phyloP scores from a whole-genome alignment of 768 basidiomycete species.

The Hirschioporus abietinus region DNA sequence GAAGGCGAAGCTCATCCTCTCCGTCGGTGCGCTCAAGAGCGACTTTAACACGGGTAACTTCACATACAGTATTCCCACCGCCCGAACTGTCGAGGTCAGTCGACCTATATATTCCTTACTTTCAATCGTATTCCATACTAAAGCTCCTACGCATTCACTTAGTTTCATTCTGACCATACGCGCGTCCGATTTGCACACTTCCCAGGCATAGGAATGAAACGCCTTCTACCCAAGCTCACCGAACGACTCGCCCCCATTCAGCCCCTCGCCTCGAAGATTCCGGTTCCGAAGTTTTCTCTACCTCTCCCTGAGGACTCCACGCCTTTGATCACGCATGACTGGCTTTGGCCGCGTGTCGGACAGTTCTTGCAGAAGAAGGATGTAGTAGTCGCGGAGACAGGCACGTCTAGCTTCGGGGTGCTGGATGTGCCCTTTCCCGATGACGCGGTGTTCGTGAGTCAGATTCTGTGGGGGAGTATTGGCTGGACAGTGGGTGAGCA shows the following conservation, averaged over 20 bases:
- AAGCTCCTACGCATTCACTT: background rate
- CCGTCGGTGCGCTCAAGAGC: conserved; percentile 62
- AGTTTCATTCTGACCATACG: conserved; percentile 76
- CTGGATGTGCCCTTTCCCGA: conserved; percentile 75
- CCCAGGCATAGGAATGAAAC: conserved; percentile 68
- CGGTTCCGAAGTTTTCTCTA: conserved; percentile 37
- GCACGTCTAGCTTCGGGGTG: conserved; percentile 82
- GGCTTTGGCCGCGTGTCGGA: conserved; percentile 79
- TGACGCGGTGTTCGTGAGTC: conserved; percentile 58
- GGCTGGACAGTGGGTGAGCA: conserved; percentile 77
- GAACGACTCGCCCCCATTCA: conserved; percentile 33
- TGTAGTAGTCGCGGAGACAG: conserved; percentile 84
- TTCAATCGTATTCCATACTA: background rate
- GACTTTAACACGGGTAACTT: conserved; percentile 92
- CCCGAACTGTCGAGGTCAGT: conserved; percentile 57
- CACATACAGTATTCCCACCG: conserved; percentile 61
- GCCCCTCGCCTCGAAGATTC: conserved; percentile 34
- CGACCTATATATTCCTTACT: background rate
- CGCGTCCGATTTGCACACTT: conserved; percentile 60
- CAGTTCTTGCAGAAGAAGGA: conserved; percentile 68
- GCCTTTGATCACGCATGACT: conserved; percentile 64
- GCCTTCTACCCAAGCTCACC: conserved; percentile 67
- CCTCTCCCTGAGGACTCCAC: conserved; percentile 45
- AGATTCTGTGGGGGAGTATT: conserved; percentile 89
- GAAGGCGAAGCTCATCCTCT: conserved; percentile 66